phyloP scores from a whole-genome alignment of 1,284 basidiomycete genomes.

The Moniliella sp. region DNA sequence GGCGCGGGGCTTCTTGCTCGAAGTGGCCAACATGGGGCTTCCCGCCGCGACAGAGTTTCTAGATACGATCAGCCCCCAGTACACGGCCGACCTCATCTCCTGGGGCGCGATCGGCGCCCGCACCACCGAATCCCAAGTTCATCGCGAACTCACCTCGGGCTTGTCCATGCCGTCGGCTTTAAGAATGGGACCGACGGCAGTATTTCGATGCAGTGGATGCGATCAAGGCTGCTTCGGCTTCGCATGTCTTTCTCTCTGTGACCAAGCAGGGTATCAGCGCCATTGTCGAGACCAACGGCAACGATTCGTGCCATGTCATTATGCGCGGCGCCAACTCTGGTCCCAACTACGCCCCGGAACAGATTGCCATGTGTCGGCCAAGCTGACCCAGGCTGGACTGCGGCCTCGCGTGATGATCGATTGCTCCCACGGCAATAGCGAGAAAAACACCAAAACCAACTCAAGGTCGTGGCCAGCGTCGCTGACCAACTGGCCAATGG shows the following conservation, averaged over 20 bases:
- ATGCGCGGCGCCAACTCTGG: constrained; percentile 69
- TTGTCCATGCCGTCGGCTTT: constrained; percentile 62
- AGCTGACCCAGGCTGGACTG: constrained; percentile 12
- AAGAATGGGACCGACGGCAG: constrained; percentile 40
- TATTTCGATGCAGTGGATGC: constrained; percentile 54
- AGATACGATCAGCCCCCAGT: constrained; percentile 71
- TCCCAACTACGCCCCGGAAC: constrained; percentile 58
- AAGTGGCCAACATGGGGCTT: constrained; percentile 36
- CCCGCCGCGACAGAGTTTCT: constrained; percentile 35
- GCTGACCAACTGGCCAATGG: constrained; percentile 37
- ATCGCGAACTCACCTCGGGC: constrained; percentile 59
- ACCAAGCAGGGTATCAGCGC: constrained; percentile 49
- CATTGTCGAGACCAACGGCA: constrained; percentile 6
- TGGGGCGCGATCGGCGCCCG: constrained; percentile 78
- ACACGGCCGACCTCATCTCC: constrained; percentile 78
- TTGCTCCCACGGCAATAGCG: constrained; percentile 57
- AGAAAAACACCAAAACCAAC: constrained; percentile 44
- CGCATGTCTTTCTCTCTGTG: constrained; percentile 87
- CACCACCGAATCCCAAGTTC: constrained; percentile 76
- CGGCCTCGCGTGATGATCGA: constrained; percentile 40
- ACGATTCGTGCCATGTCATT: constrained; percentile 69
- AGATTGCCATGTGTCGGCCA: constrained; percentile 39
- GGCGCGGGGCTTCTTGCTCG: constrained; percentile 61
- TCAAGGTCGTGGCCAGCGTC: constrained; percentile 39
- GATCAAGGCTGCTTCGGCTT: constrained; percentile 66